Evolutionary conservation across 2,329 filamentous ascomycete genomes (phyloP), one percentile per base, ranked within the genome.

Genomic region (Exophiala sp.): DNA sequence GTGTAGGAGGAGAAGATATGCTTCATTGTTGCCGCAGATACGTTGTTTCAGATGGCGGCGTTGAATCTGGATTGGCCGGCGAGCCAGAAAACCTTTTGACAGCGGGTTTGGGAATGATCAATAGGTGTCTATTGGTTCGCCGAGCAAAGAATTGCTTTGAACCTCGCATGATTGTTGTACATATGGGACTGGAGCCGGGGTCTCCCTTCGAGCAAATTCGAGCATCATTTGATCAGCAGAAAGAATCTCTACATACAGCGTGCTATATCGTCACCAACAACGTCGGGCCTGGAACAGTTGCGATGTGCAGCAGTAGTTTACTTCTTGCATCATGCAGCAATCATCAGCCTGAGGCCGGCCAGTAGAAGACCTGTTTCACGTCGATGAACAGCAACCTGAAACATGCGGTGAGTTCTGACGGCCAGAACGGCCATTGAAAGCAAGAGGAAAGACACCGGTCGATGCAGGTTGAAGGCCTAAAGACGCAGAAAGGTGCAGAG

Each of bases 11-110:
- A 42, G 48, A 18, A 12, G 21, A 18, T 16, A 18, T 38, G 46
- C 51, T 11, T 55, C 53, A 46, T 52, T 55, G 29, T 55, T 57
- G 54, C 57, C 50, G 38, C 54, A 55, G 48, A 52, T 21, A 36
- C 50, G 36, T 29, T 38, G 54, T 57, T 60, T 60, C 57, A 57
- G 16, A 39, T 42, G 55, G 34, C 54, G 57, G 51, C 55, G 52
- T 53, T 36, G 35, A 39, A 42, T 41, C 45, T 44, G 54, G 47
- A 55, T 60, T 60, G 57, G 57, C 50, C 38, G 51, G 49, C 21
- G 38, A 36, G 33, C 29, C 50, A 57, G 51, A 53, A 35, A 35
- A 34, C 32, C 42, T 50, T 43, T 34, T 45, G 42, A 52, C 45
- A 55, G 51, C 53, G 33, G 32, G 35, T 41, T 33, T 32, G 3